Percentiles rank a stretch among this genome's conserved stretches.
Evolutionary conservation across 2,329 filamentous ascomycete genomes (phyloP).

Genomic region (Calonectria leucothoes): DNA sequence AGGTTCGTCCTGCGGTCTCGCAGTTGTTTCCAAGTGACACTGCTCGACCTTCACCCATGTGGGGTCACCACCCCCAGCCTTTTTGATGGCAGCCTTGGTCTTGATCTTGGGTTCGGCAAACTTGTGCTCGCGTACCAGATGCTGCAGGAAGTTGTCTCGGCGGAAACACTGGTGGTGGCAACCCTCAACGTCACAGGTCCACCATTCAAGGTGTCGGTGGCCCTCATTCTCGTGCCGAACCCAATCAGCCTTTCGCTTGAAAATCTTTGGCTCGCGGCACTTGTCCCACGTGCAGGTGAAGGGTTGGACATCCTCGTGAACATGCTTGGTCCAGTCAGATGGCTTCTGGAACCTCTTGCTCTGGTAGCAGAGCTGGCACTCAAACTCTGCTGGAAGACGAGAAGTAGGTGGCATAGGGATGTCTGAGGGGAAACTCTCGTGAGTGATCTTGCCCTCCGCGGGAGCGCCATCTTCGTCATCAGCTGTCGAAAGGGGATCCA

Average conservation of each 20-base stretch:
- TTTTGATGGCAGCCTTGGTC: slow-evolving; percentile 75
- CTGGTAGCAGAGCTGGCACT: slow-evolving; percentile 89
- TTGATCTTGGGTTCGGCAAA: slow-evolving; percentile 84
- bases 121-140: slow-evolving; percentile 92
- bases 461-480: slow-evolving; percentile 74
- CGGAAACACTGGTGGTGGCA: slow-evolving; percentile 87
- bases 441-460: slow-evolving; percentile 75
- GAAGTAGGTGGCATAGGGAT: slow-evolving; percentile 85
- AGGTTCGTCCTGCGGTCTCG: slow-evolving; percentile 77
- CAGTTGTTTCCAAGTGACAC: slow-evolving; percentile 78
- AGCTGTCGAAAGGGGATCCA: slow-evolving; percentile 67
- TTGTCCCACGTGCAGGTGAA: slow-evolving; percentile 92
- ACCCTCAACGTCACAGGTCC: slow-evolving; percentile 84
- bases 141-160: slow-evolving; percentile 93
- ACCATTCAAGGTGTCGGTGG: slow-evolving; percentile 91
- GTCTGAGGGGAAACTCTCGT: slow-evolving; percentile 81
- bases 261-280: slow-evolving; percentile 88
- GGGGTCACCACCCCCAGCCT: slow-evolving; percentile 66
- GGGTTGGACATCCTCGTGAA: slow-evolving; percentile 92
- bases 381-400: slow-evolving; percentile 85
- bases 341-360: slow-evolving; percentile 89
- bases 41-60: slow-evolving; percentile 83
- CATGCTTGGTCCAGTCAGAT: slow-evolving; percentile 97
- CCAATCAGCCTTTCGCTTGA: slow-evolving; percentile 97
- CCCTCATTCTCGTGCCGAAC: slow-evolving; percentile 93